Base-by-base conservation (phyloP, 352 stramenopile species). In the Globisporangium heterothallicum region DNA sequence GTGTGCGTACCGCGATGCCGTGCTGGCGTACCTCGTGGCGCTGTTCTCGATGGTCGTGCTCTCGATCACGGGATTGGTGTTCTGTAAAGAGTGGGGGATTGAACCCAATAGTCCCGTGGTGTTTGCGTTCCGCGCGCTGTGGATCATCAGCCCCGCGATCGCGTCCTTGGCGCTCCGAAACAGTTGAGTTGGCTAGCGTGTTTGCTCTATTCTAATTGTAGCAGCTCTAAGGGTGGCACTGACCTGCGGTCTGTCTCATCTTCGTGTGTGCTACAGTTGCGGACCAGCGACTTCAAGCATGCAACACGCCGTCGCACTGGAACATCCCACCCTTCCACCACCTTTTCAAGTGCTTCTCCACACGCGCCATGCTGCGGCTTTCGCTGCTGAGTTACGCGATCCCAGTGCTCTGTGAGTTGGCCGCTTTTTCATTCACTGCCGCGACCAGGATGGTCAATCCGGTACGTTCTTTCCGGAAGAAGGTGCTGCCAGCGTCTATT, bases 391-490 rank as follows among this genome's bases (percentile, higher is more conserved):
- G 84, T 63, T 94, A 89, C 42, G 71, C 79, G 18, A 86, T 94
- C 49, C 84, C 84, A 7, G 67, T 92, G 24, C 63, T 94, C 12
- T 94, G 84, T 49, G 81, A 94, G 43, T 42, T 94, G 25, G 84
- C 84, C 6, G 84, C 84, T 10, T 94, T 90, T 57, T 91, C 84
- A 2, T 88, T 94, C 65, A 92, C 79, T 27, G 79, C 84, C 4
- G 84, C 84, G 12, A 92, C 84, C n/a, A 74, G 79, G 18, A 89
- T 92, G 78, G 78, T 92, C 26, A 94, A 94, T 42, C 84, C 84
- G 45, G 84, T 94, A 61, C 24, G 75, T 78, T 6, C 16, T 38
- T 38, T 38, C n/a, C 32, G 6, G 4, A 4, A 18, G 12, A 10
- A 38, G n/a, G 32, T 38, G 32, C 6, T 38, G 32, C 14, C 22